Conservation (phyloP, 345 rosid species). For the Citrus sp. region DNA sequence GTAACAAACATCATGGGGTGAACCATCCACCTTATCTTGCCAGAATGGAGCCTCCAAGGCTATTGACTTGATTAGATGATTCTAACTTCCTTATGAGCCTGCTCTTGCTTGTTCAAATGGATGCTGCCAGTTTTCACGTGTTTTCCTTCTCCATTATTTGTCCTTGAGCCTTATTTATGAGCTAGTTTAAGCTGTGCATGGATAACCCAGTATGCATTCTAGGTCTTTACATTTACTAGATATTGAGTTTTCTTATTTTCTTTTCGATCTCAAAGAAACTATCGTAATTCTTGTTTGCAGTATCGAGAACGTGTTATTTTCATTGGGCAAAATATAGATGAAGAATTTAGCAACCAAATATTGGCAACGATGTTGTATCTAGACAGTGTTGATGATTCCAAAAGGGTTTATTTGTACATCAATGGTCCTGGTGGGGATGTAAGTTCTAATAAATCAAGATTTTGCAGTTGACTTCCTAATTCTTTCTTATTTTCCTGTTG, state of each 20-base stretch:
- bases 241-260: neutral
- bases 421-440: conserved; percentile 95
- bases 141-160: neutral
- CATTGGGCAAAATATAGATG: conserved; percentile 74
- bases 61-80: neutral
- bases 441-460: conserved; percentile 27
- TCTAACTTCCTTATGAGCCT: neutral
- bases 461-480: neutral
- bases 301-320: conserved; percentile 83
- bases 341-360: conserved; percentile 85
- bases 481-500: neutral
- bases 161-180: neutral
- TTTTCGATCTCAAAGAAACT: conserved; percentile 13
- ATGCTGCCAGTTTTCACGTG: neutral
- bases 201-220: neutral
- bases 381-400: conserved; percentile 69
- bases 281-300: conserved; percentile 45
- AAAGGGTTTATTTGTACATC: conserved; percentile 60
- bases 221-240: neutral
- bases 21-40: neutral
- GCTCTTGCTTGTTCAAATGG: neutral
- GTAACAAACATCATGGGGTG: neutral
- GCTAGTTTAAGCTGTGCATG: neutral
- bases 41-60: neutral
- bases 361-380: conserved; percentile 93